Evolutionary conservation across 805 yeast genomes (phyloP), one percentile per base, ranked within the genome.

Genomic region (Wickerhamiella allomyrinae): DNA sequence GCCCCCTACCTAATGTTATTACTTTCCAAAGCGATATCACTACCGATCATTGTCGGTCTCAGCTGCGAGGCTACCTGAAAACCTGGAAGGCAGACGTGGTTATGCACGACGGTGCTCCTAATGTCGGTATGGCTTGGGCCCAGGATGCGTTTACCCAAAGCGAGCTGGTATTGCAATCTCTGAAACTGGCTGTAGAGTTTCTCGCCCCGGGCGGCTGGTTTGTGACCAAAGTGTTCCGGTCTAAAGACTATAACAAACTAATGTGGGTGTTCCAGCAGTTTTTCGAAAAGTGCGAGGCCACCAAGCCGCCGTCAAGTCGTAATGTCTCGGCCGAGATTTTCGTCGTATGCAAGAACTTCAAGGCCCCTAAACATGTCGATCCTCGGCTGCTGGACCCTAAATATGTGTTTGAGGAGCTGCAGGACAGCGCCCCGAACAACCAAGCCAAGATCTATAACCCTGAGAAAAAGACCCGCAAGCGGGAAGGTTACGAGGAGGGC

Each of bases 71-170:
- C 22, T 86, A 89, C 58, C 79, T 91, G 79, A 91, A 91, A 61
- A 87, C 97, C 1, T 91, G 97, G 96, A 91, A 91, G 56, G 99
- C 97, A 1, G 97, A 91, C 58, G 84, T 94, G 0, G 97, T 91
- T 15, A 67, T 91, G 57, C 98, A 91, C 64, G 99, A 91, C 71
- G 99, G 99, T 78, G 99, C 99, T 22, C 99, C 99, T 23, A 91
- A 91, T 57, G 97, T 91, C 54, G 99, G 99, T 79, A 71, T 91
- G 57, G 94, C 95, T n/a, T 91, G 99, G 99, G 91, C 83, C 17
- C 99, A 91, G 63, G 99, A 91, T 75, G 98, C 99, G 1, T 91
- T 84, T 65, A 85, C 97, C 1, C 99, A 91, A 66, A 85, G 95
- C 21, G 97, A 89, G 58, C 75, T 91, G 53, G 93, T 95, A 23